These are phyloP conservation scores for Solanum tacnaense DNA, from an alignment of 257 asterid genomes.

Conservation along the genomic window DNA sequence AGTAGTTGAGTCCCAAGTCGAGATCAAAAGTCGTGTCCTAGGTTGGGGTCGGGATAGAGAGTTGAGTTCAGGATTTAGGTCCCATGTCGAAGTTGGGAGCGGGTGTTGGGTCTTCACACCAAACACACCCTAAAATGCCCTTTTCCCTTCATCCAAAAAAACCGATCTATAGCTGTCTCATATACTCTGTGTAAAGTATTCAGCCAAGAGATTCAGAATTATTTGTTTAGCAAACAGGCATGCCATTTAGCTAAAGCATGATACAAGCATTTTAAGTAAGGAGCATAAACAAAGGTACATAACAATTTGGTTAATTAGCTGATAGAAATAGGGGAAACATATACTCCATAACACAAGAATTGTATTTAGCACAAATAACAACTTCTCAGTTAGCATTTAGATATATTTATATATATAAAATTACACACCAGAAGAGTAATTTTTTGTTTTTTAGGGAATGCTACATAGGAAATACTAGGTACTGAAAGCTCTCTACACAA, in stretches of 20 bases:
- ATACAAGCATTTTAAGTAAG: neutral
- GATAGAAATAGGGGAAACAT: neutral
- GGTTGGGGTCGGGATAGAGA: neutral
- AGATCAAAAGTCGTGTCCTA: neutral
- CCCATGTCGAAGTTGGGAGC: neutral
- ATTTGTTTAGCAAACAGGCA: neutral
- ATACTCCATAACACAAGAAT: neutral
- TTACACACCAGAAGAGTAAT: neutral
- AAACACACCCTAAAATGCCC: neutral
- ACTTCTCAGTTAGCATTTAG: neutral
- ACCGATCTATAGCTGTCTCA: too few species aligned
- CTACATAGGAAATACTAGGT: neutral
- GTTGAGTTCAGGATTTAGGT: neutral
- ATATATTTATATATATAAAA: neutral
- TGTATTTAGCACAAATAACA: neutral
- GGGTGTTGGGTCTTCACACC: neutral
- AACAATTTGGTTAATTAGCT: neutral
- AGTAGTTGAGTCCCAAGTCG: neutral
- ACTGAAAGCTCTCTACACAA: constrained; percentile 7
- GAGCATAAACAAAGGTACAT: neutral
- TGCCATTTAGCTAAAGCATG: neutral
- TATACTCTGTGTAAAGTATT: neutral
- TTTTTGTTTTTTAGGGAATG: neutral
- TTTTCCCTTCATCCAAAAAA: neutral
- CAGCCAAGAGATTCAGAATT: neutral